Percentiles rank a stretch among this genome's conserved stretches.
These are phyloP conservation scores for Phytophthora sojae DNA, from an alignment of 352 stramenopile species.

Conservation along the genomic window DNA sequence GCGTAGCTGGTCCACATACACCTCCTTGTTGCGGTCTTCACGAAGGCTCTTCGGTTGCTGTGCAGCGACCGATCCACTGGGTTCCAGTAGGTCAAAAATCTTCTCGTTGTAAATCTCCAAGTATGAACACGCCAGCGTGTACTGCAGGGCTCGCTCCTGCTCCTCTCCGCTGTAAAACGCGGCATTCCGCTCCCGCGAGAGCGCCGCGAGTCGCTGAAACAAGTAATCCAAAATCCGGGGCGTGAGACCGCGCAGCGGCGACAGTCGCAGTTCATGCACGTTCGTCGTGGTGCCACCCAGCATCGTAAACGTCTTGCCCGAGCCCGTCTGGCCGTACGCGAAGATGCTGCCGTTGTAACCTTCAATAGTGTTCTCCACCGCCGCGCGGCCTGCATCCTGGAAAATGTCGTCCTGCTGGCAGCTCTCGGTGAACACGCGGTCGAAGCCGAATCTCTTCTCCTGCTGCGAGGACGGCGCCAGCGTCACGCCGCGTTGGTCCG, in stretches of 20 bases:
- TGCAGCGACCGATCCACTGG: conserved; percentile 45
- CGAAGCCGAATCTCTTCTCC: conserved; percentile 88
- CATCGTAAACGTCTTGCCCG: conserved; percentile 92
- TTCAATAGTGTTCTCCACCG: conserved; percentile 84
- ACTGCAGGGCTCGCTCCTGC: conserved; percentile 50
- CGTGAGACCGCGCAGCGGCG: conserved; percentile 74
- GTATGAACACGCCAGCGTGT: conserved; percentile 84
- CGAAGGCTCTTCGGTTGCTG: conserved; percentile 74
- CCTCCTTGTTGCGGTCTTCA: conserved; percentile 77
- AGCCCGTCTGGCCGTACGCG: conserved; percentile 90
- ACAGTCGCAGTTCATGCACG: conserved; percentile 54
- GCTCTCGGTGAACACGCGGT: conserved; percentile 77
- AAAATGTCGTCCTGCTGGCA: conserved; percentile 86
- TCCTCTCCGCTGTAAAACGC: conserved; percentile 41
- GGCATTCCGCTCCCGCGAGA: conserved; percentile 54
- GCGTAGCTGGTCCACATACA: conserved; percentile 85
- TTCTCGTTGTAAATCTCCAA: conserved; percentile 94
- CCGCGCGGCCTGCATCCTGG: conserved; percentile 69
- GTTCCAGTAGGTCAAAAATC: conserved; percentile 87
- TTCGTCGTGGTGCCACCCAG: conserved; percentile 53
- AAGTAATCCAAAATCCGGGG: conserved; percentile 87
- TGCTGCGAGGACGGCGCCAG: conserved; percentile 67
- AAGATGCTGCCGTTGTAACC: conserved; percentile 93
- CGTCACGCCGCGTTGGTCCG: conserved; percentile 65
- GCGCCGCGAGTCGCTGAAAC: conserved; percentile 63